Evolutionary conservation across 2,329 filamentous ascomycete species (phyloP), one percentile per base, ranked within the genome.

Genomic region (Botrytis fabae): DNA sequence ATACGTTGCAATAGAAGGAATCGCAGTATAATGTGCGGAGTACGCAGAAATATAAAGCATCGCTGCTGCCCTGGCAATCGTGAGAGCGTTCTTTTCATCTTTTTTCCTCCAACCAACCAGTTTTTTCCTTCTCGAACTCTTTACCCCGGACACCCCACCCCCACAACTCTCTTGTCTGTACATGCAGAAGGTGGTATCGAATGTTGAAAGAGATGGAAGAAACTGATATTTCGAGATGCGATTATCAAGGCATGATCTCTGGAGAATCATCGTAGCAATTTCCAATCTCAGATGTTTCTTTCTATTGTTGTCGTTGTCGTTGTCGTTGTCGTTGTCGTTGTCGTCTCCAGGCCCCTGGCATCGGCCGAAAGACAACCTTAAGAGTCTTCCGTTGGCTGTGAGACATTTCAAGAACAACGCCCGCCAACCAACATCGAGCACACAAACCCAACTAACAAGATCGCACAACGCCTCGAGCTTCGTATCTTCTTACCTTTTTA

Each of bases 91-190:
- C 1, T 1, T n/a, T 18, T 40, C 35, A 38, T 14, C 59, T 40
- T 25, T 28, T 62, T 28, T 18, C 32, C 18, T 0, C 28, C 4
- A 44, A 20, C 18, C 2, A 2, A 20, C 61, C 7, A 18, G 2
- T 28, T n/a, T 42, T 42, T 40, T 28, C 61, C 25, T n/a, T 28
- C 61, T 18, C 22, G 10, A 44, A 20, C 25, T 42, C 46, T 40
- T 38, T 61, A 64, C 61, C 61, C 61, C 61, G 40, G 61, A 64
- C 28, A 42, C 61, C 61, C 42, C 40, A 44, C n/a, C 61, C 61
- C 61, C 61, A 63, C 61, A 63, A n/a, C 61, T 6, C 35, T 35
- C 35, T 35, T 35, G 35, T 35, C 35, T 38, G 25, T 22, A 62
- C 6, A 38, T 42, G 60, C 14, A 62, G 22, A 35, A 62, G 35